Conservation (phyloP, 2,329 filamentous ascomycete species). For the Tolypocladium ovalisporum region DNA sequence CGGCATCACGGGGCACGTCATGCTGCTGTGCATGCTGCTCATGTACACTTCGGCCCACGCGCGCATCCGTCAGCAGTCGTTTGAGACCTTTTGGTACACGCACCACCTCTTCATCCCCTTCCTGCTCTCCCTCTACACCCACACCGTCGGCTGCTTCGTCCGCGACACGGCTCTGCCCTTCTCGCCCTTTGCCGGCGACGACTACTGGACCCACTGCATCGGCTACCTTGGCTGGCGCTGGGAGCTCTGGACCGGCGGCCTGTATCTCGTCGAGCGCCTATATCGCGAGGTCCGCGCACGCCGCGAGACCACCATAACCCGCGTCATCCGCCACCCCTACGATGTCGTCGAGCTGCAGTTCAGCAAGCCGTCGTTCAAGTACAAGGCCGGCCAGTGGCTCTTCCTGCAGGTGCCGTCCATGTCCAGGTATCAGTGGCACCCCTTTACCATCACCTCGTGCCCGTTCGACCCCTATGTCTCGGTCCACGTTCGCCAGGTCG, state of each 20-base stretch:
- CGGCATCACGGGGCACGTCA: constrained; percentile 91
- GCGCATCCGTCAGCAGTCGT: constrained; percentile 91
- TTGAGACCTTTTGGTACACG: constrained; percentile 98
- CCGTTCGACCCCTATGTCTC: constrained; percentile 92
- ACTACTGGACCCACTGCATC: constrained; percentile 87
- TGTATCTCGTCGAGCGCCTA: constrained; percentile 81
- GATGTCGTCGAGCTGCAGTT: constrained; percentile 98
- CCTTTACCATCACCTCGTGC: constrained; percentile 97
- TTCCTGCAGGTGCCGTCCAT: constrained; percentile 90
- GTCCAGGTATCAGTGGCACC: constrained; percentile 90
- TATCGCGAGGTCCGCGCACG: constrained; percentile 84
- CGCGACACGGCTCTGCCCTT: constrained; percentile 54
- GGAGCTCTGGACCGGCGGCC: constrained; percentile 76
- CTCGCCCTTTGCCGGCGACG: constrained; percentile 73
- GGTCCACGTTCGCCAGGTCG: constrained; percentile 89
- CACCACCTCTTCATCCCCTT: constrained; percentile 99
- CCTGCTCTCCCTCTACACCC: constrained; percentile 85
- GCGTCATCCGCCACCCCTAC: constrained; percentile 91
- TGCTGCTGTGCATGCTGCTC: constrained; percentile 97
- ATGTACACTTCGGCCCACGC: constrained; percentile 96
- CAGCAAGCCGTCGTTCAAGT: constrained; percentile 88
- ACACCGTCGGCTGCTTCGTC: constrained; percentile 93
- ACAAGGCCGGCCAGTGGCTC: constrained; percentile 97
- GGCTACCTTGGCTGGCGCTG: constrained; percentile 96
- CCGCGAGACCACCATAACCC: constrained; percentile 78